phyloP scores from a whole-genome alignment of 139 green algal genomes.

The Chlorella ohadii region DNA sequence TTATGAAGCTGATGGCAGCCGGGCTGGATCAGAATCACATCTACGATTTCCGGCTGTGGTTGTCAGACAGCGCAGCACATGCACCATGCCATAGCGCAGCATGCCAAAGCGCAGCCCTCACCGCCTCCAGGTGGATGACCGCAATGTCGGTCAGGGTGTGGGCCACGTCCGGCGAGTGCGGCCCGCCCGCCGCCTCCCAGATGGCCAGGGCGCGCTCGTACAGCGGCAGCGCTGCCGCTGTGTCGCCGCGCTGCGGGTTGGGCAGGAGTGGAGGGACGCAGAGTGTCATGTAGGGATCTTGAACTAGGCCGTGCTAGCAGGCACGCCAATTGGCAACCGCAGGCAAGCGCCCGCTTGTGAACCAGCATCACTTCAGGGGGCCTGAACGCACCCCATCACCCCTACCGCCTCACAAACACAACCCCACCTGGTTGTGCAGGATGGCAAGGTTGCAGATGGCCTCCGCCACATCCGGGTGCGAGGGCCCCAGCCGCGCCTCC shows the following conservation, averaged over 20 bases:
- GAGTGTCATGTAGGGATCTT: too few species aligned
- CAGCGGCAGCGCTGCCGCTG: conserved; percentile 74
- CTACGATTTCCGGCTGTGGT: too few species aligned
- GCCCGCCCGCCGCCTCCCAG: conserved; percentile 75
- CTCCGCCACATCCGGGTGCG: conserved; percentile 80
- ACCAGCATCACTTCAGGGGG: too few species aligned
- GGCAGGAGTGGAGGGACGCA: neutral
- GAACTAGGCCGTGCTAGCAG: too few species aligned
- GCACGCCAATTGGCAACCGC: too few species aligned
- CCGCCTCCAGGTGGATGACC: conserved; percentile 90
- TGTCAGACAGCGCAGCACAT: neutral
- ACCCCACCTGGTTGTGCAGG: conserved; percentile 69
- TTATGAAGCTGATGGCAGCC: neutral
- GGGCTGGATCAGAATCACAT: neutral
- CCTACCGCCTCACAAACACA: too few species aligned
- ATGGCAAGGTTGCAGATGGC: conserved; percentile 85
- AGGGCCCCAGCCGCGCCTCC: conserved; percentile 57
- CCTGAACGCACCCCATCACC: too few species aligned
- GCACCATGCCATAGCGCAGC: too few species aligned
- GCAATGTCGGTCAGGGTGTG: conserved; percentile 94
- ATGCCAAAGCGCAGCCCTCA: conserved; percentile 7
- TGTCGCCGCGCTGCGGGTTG: conserved; percentile 42
- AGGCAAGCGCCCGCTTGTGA: neutral
- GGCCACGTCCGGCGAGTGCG: conserved; percentile 84
- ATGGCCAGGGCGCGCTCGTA: conserved; percentile 88